Evolutionary conservation across 2,329 filamentous ascomycete genomes (phyloP), one percentile per base, ranked within the genome.

Genomic region (Neofusicoccum kwambonambiense): DNA sequence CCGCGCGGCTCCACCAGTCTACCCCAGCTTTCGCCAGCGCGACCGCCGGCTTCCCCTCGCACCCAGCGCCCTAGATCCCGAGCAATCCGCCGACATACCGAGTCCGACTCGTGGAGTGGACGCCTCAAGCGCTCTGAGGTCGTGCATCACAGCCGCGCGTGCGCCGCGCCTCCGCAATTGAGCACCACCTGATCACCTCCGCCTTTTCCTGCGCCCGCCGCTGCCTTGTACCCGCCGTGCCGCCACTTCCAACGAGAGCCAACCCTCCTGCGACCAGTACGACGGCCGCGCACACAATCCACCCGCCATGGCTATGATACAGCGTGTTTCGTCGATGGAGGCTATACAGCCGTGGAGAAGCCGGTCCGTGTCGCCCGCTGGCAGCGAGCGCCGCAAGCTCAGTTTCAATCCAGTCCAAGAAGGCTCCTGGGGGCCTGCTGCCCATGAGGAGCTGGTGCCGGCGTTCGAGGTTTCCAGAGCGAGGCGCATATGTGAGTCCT

Each of bases 401-500:
- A 80, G 77, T 67, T 83, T 82, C 76, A 81, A 83, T 64, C 81
- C 81, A 11, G 77, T 82, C 2, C 35, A 57, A 51, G 42, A 45
- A 9, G 80, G 77, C 61, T 75, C 76, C 64, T 83, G 81, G 81
- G 76, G 69, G 8, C 72, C 79, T 1, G 74, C 76, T 11, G 71
- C 74, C 13, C 72, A 75, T 17, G 77, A 80, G 67, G 76, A 80
- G 68, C 76, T 79, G 8, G 73, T 80, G 15, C 77, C 76, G 58
- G 84, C 84, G 1, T 86, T 84, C 69, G 84, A 88, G 72, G 82
- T 87, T 35, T 79, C 80, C 66, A 81, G 79, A 65, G 75, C 78
- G 65, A 86, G 81, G 71, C 77, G 85, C 68, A 80, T 86, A 66
- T 69, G 83, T 86, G 75, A 73, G 82, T 75, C 44, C 50, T 31